Conservation (phyloP, 2,329 filamentous ascomycete genomes). For the Amauroascus verrucosus region DNA sequence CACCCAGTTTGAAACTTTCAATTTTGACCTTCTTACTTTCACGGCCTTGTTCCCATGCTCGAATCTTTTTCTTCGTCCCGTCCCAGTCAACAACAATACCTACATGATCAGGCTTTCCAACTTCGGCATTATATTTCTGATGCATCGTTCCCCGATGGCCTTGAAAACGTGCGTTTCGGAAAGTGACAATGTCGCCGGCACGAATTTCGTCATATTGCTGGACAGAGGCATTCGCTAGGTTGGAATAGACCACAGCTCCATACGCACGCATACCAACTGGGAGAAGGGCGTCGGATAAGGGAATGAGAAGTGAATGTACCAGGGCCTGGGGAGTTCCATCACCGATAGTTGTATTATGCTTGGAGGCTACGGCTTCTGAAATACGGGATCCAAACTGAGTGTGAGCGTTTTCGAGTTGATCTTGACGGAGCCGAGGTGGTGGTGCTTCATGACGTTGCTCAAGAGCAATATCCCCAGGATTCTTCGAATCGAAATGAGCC, state of each 20-base stretch:
- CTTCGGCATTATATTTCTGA: slow-evolving; percentile 79
- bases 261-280: slow-evolving; percentile 85
- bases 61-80: slow-evolving; percentile 93
- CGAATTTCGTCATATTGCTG: slow-evolving; percentile 88
- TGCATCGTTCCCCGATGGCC: slow-evolving; percentile 94
- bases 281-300: slow-evolving; percentile 60
- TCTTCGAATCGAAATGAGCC: slow-evolving; percentile 63
- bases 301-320: slow-evolving; percentile 66
- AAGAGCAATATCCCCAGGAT: slow-evolving; percentile 61
- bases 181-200: slow-evolving; percentile 79
- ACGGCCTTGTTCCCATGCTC: slow-evolving; percentile 88
- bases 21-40: slow-evolving; percentile 89
- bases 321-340: slow-evolving; percentile 73
- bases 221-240: slow-evolving; percentile 86
- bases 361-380: slow-evolving; percentile 55
- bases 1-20: slow-evolving; percentile 88
- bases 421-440: slow-evolving; percentile 71
- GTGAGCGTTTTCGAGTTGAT: slow-evolving; percentile 83
- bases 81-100: slow-evolving; percentile 94
- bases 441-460: slow-evolving; percentile 82
- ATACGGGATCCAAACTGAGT: slow-evolving; percentile 71
- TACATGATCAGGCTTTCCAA: slow-evolving; percentile 81
- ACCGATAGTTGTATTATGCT: slow-evolving; percentile 70
- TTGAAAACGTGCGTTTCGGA: slow-evolving; percentile 89
- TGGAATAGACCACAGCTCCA: slow-evolving; percentile 85